Conservation (phyloP, 257 asterid species). For the Petrea volubilis region DNA sequence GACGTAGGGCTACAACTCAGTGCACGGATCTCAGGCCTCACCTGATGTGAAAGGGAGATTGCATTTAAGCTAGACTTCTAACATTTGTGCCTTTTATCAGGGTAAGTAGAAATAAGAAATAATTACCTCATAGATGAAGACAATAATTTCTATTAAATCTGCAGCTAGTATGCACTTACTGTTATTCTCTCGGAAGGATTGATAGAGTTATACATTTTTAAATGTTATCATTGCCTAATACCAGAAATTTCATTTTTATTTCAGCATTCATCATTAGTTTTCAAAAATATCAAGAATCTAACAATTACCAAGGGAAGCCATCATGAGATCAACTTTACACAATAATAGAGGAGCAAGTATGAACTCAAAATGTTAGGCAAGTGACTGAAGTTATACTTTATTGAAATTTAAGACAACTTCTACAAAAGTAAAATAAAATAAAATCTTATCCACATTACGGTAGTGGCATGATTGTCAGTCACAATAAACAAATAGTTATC, state of each 20-base stretch:
- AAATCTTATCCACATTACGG: neutral
- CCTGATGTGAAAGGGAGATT: neutral
- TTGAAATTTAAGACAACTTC: neutral
- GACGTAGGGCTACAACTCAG: neutral
- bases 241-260: neutral
- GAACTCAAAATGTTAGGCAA: neutral
- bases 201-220: neutral
- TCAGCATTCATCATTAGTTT: neutral
- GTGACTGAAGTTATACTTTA: neutral
- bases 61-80: neutral
- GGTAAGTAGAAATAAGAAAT: neutral
- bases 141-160: neutral
- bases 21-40: neutral
- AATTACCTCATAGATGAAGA: neutral
- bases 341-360: neutral
- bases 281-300: neutral
- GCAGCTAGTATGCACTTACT: neutral
- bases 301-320: neutral
- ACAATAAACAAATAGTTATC: neutral
- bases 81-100: neutral
- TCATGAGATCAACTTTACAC: constrained; percentile 2
- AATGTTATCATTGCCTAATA: neutral
- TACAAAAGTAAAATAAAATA: neutral
- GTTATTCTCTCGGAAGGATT: constrained; percentile 3
- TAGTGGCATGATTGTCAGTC: neutral